These are phyloP conservation scores for Diaporthe eres DNA, from an alignment of 2,329 filamentous ascomycete genomes.

Conservation along the genomic window DNA sequence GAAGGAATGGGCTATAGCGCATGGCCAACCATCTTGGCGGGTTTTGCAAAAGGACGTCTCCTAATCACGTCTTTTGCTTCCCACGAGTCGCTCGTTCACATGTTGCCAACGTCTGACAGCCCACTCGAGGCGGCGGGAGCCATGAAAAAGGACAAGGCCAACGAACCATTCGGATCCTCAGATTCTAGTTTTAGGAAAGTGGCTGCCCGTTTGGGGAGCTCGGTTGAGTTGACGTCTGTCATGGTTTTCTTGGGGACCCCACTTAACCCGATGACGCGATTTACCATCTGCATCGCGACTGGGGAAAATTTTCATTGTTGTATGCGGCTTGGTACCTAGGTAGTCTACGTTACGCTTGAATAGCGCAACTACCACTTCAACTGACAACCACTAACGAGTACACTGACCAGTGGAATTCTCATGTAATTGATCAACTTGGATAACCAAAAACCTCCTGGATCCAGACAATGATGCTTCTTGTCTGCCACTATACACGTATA, in stretches of 20 bases:
- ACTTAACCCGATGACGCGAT: constrained; percentile 28
- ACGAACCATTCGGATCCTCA: constrained; percentile 3
- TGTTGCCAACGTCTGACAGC: not conserved
- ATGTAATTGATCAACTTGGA: not conserved
- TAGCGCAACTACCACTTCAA: not conserved
- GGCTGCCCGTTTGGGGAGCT: constrained; percentile 10
- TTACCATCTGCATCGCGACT: constrained; percentile 19
- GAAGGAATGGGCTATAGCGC: constrained; percentile 19
- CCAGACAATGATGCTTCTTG: not conserved
- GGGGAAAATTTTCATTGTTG: constrained; percentile 18
- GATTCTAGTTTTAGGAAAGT: constrained; percentile 23
- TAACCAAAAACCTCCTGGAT: not conserved
- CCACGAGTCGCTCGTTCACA: constrained; percentile 16
- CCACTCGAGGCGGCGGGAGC: constrained; percentile 25
- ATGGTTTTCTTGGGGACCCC: constrained; percentile 25
- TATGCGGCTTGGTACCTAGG: not conserved
- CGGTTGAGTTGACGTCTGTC: constrained; percentile 2
- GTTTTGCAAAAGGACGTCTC: constrained; percentile 16
- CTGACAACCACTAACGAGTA: not conserved
- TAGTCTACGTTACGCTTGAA: not conserved
- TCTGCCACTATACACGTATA: not conserved
- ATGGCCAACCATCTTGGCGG: constrained; percentile 28
- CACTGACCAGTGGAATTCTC: not conserved
- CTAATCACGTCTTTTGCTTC: constrained; percentile 29
- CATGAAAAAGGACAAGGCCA: not conserved